A percentile compares a stretch with the other conserved stretches of the same genome.
Conservation (phyloP, 306 rosid species). For the Dryas drummondii region DNA sequence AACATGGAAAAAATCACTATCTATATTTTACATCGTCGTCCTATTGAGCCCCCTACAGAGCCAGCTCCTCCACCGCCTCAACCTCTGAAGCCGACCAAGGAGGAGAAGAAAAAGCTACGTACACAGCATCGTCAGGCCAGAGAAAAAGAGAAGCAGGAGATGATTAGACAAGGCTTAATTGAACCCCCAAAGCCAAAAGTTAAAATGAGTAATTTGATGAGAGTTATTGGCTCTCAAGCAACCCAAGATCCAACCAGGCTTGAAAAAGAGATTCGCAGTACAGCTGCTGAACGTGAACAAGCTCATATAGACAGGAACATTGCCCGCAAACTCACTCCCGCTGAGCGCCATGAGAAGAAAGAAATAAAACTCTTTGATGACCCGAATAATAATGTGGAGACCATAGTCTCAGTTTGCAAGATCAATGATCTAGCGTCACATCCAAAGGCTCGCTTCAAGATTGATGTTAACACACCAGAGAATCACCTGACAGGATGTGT, state of each 20-base stretch:
- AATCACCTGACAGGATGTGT: conserved; percentile 89
- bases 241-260: conserved; percentile 97
- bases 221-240: conserved; percentile 94
- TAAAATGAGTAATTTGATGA: conserved; percentile 91
- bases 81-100: conserved; percentile 89
- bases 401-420: conserved; percentile 72
- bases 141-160: conserved; percentile 93
- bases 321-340: conserved; percentile 96
- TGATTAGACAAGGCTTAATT: conserved; percentile 91
- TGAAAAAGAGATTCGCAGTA: conserved; percentile 88
- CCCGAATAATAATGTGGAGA: conserved; percentile 48
- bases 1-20: conserved; percentile 69
- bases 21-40: conserved; percentile 91
- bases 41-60: conserved; percentile 96
- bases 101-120: conserved; percentile 92
- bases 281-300: conserved; percentile 98
- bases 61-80: conserved; percentile 98
- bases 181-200: conserved; percentile 96
- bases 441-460: conserved; percentile 87
- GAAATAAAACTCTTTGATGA: conserved; percentile 88
- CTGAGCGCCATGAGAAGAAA: conserved; percentile 94
- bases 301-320: conserved; percentile 94
- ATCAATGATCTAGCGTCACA: conserved; percentile 74
- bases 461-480: conserved; percentile 84
- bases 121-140: conserved; percentile 85